Conservation (phyloP, 2,329 filamentous ascomycete genomes). For the Didymosphaeria variabile region DNA sequence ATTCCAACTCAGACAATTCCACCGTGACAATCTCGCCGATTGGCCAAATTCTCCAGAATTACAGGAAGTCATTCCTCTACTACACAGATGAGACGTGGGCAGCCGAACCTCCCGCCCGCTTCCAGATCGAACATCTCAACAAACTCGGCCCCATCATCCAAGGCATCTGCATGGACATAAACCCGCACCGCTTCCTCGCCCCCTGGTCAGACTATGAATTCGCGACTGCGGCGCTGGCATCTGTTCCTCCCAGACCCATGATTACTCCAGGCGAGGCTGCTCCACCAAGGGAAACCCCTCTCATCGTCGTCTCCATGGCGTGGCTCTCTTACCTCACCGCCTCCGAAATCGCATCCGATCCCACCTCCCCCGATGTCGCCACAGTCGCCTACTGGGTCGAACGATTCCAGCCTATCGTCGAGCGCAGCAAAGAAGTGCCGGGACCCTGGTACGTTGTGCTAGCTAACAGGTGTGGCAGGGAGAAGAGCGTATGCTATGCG, state of each 20-base stretch:
- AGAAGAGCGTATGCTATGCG: slow-evolving; percentile 73
- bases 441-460: slow-evolving; percentile 73
- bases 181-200: slow-evolving; percentile 68
- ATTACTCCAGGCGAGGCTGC: neutral
- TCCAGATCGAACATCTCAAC: slow-evolving; percentile 50
- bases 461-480: slow-evolving; percentile 74
- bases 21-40: slow-evolving; percentile 65
- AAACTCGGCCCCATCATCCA: slow-evolving; percentile 49
- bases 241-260: slow-evolving; percentile 16
- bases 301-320: slow-evolving; percentile 79
- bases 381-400: slow-evolving; percentile 80
- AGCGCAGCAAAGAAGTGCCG: slow-evolving; percentile 34
- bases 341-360: slow-evolving; percentile 58
- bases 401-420: slow-evolving; percentile 69
- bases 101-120: slow-evolving; percentile 56
- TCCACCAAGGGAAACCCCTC: slow-evolving; percentile 53
- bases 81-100: slow-evolving; percentile 74
- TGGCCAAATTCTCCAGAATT: slow-evolving; percentile 65
- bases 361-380: slow-evolving; percentile 71
- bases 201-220: slow-evolving; percentile 68
- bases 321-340: slow-evolving; percentile 71
- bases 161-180: slow-evolving; percentile 68
- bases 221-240: slow-evolving; percentile 65
- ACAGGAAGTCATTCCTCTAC: slow-evolving; percentile 72
- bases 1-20: slow-evolving; percentile 57